phyloP scores from a whole-genome alignment of 2,329 filamentous ascomycete genomes.

The Colletotrichum sp. region DNA sequence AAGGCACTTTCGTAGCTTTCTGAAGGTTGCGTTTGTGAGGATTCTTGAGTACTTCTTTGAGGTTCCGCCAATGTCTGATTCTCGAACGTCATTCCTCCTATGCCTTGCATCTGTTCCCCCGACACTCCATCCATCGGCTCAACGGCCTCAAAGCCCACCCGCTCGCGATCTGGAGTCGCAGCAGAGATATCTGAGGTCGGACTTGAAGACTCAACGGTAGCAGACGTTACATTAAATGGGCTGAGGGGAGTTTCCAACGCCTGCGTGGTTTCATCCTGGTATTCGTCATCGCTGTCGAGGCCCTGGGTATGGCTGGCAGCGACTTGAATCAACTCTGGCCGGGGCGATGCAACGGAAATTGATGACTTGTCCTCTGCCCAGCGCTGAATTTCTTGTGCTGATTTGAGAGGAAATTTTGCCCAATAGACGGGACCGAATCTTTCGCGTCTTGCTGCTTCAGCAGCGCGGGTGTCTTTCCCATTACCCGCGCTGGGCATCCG shows the following conservation, averaged over 20 bases:
- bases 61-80: neutral
- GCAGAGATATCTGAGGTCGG: neutral
- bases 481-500: neutral
- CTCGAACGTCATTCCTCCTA: neutral
- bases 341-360: neutral
- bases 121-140: neutral
- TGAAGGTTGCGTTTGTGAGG: neutral
- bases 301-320: neutral
- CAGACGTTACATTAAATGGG: neutral
- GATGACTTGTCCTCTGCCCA: neutral
- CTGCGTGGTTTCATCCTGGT: neutral
- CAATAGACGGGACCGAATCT: conserved; percentile 9
- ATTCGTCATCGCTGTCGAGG: neutral
- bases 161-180: neutral
- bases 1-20: neutral
- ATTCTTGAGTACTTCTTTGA: neutral
- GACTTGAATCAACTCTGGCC: neutral
- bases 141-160: neutral
- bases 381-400: neutral
- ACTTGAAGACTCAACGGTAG: neutral
- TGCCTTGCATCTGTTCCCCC: neutral
- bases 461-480: too few species aligned
- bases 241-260: neutral
- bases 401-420: conserved; percentile 2
- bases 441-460: neutral